Percentiles rank a stretch among this genome's conserved stretches.
Conservation (phyloP, 2,329 filamentous ascomycete genomes). For the Aspergillus sp. region DNA sequence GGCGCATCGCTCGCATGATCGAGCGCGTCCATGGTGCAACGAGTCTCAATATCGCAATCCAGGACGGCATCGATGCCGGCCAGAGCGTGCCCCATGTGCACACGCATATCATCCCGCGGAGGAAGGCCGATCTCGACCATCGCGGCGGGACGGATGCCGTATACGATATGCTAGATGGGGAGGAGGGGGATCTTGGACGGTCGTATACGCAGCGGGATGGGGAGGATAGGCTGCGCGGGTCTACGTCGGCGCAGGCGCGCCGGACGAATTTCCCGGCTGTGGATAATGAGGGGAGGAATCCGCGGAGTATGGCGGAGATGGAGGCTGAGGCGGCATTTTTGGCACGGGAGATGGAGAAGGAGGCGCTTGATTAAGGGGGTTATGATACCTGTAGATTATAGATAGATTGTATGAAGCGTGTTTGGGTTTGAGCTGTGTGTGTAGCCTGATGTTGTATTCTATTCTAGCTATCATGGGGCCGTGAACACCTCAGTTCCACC, state of each 20-base stretch:
- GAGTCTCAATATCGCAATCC: slow-evolving; percentile 90
- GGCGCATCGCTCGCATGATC: slow-evolving; percentile 76
- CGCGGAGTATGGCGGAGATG: slow-evolving; percentile 43
- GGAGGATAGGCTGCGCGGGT: slow-evolving; percentile 43
- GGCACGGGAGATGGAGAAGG: slow-evolving; percentile 35
- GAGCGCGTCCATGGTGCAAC: slow-evolving; percentile 60
- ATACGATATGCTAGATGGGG: slow-evolving; percentile 77
- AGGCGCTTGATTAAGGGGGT: slow-evolving; percentile 26
- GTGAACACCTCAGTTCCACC: not conserved
- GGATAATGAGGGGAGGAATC: slow-evolving; percentile 58
- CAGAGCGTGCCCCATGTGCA: slow-evolving; percentile 95
- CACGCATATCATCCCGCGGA: slow-evolving; percentile 82
- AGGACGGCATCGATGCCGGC: slow-evolving; percentile 84
- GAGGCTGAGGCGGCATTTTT: slow-evolving; percentile 44
- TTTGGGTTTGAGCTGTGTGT: no score
- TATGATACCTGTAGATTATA: no score
- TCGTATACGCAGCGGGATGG: slow-evolving; percentile 47
- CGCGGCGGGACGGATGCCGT: slow-evolving; percentile 66
- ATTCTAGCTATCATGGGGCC: not conserved
- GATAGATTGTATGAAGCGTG: no score
- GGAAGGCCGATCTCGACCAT: slow-evolving; percentile 56
- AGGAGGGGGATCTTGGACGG: slow-evolving; percentile 78
- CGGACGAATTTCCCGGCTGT: slow-evolving; percentile 66
- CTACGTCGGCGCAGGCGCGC: slow-evolving; percentile 37
- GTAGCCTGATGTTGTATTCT: not conserved